Evolutionary conservation across 495 filamentous ascomycete species (phyloP).

Genomic region (Aspergillus ellipticus): DNA sequence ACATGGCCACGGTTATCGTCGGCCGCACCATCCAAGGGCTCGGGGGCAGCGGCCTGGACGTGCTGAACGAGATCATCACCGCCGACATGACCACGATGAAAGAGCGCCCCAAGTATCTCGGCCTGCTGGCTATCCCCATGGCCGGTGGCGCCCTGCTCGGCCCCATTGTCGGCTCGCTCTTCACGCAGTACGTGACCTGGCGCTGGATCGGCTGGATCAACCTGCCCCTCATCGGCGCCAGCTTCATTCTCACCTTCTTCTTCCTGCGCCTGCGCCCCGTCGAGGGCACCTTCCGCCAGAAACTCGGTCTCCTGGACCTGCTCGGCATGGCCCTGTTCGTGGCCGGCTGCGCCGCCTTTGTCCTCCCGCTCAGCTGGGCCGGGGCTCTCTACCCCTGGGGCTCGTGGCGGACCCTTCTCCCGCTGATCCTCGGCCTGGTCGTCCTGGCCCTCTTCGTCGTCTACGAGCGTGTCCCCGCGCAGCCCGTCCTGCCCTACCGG

Average conservation of each 20-base stretch:
- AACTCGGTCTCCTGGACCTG: not conserved
- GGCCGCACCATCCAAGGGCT: not conserved
- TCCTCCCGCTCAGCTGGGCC: not conserved
- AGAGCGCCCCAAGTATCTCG: not conserved
- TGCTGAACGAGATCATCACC: not conserved
- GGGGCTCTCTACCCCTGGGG: not conserved
- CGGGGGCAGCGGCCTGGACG: not conserved
- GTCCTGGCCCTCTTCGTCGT: not conserved
- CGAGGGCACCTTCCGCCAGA: not conserved
- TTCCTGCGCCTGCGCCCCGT: not conserved
- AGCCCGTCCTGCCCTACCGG: not conserved
- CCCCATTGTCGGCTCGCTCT: not conserved
- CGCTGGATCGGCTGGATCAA: conserved; percentile 1
- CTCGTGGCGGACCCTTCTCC: not conserved
- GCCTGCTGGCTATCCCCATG: not conserved
- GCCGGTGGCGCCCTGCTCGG: not conserved
- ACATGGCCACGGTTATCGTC: not conserved
- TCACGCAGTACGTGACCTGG: not conserved
- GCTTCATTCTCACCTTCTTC: not conserved
- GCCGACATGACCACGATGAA: not conserved
- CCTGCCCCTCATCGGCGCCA: not conserved
- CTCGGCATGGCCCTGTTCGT: not conserved
- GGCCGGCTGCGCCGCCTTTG: not conserved
- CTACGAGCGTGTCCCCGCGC: not conserved
- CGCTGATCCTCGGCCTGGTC: not conserved